A percentile compares a stretch with the other conserved stretches of the same genome.
These are phyloP conservation scores for Agapanthus africanus DNA, from an alignment of 106 monocot genomes.

Conservation along the genomic window DNA sequence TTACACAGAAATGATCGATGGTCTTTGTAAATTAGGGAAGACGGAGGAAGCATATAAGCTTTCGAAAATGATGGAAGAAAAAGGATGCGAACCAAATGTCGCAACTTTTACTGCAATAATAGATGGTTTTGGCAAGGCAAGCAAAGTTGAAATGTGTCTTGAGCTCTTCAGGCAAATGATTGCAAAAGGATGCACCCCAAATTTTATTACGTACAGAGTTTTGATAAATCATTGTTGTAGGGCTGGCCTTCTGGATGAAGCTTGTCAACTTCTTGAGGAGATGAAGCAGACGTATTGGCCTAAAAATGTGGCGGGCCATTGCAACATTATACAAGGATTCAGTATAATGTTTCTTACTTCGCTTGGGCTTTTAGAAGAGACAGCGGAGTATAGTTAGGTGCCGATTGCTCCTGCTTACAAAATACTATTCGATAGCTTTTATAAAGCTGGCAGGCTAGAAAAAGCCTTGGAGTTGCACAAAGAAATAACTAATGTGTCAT, in stretches of 20 bases:
- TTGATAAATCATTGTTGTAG: slow-evolving; percentile 87
- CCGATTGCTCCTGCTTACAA: slow-evolving; percentile 69
- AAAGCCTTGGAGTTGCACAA: slow-evolving; percentile 64
- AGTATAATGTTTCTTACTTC: slow-evolving; percentile 70
- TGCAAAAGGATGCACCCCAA: slow-evolving; percentile 74
- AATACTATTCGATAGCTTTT: slow-evolving; percentile 65
- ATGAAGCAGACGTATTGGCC: slow-evolving; percentile 97
- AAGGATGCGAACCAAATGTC: slow-evolving; percentile 87
- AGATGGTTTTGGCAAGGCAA: slow-evolving; percentile 81
- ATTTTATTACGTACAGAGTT: slow-evolving; percentile 83
- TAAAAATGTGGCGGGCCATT: slow-evolving; percentile 30
- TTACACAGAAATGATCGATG: slow-evolving; percentile 98
- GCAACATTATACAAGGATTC: slow-evolving; percentile 70
- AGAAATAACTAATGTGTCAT: slow-evolving; percentile 38
- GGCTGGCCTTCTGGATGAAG: slow-evolving; percentile 80
- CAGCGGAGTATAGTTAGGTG: slow-evolving; percentile 30
- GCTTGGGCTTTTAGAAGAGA: slow-evolving; percentile 72
- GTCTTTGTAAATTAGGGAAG: slow-evolving; percentile 85
- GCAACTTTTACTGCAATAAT: slow-evolving; percentile 94
- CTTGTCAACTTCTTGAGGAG: slow-evolving; percentile 62
- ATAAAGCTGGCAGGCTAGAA: slow-evolving; percentile 64
- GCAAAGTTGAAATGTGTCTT: slow-evolving; percentile 56
- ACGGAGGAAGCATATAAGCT: slow-evolving; percentile 77
- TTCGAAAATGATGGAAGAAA: slow-evolving; percentile 79
- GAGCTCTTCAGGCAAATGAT: slow-evolving; percentile 63